Conservation (phyloP, 1,139 yeast species). For the Saccharomyces hybrid region DNA sequence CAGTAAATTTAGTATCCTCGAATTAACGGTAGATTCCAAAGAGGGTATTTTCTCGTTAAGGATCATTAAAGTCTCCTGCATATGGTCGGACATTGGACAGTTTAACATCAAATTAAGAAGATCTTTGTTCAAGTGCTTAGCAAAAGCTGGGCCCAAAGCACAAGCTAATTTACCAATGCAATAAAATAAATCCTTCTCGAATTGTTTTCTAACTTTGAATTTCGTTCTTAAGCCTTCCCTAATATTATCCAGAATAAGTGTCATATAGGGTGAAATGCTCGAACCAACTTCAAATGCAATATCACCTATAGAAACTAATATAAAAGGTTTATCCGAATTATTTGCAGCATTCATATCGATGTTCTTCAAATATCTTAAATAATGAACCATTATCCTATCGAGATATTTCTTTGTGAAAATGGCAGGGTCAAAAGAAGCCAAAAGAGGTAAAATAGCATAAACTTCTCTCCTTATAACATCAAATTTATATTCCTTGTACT, state of each 20-base stretch:
- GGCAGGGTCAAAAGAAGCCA: constrained; percentile 72
- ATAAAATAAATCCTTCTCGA: constrained; percentile 82
- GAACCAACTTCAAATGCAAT: constrained; percentile 79
- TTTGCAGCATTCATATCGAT: constrained; percentile 36
- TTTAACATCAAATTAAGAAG: constrained; percentile 72
- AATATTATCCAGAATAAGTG: constrained; percentile 75
- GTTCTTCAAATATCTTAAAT: constrained; percentile 70
- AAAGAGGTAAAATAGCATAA: constrained; percentile 69
- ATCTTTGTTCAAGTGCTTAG: constrained; percentile 80
- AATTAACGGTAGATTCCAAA: constrained; percentile 63
- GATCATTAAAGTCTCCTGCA: constrained; percentile 66
- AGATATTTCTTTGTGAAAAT: constrained; percentile 75
- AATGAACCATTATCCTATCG: constrained; percentile 72
- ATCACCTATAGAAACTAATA: constrained; percentile 77
- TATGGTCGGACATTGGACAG: constrained; percentile 73
- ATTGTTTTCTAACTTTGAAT: constrained; percentile 58
- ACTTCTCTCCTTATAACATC: constrained; percentile 75
- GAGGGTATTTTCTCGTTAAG: constrained; percentile 75
- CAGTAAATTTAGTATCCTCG: constrained; percentile 62
- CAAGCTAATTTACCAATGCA: constrained; percentile 81
- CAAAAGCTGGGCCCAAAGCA: constrained; percentile 92
- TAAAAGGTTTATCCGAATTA: constrained; percentile 58
- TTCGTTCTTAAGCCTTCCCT: constrained; percentile 75
- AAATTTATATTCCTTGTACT: constrained; percentile 72
- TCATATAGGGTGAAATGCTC: constrained; percentile 81